phyloP scores from a whole-genome alignment of 2,329 filamentous ascomycete species.

The Microdochium nivale region DNA sequence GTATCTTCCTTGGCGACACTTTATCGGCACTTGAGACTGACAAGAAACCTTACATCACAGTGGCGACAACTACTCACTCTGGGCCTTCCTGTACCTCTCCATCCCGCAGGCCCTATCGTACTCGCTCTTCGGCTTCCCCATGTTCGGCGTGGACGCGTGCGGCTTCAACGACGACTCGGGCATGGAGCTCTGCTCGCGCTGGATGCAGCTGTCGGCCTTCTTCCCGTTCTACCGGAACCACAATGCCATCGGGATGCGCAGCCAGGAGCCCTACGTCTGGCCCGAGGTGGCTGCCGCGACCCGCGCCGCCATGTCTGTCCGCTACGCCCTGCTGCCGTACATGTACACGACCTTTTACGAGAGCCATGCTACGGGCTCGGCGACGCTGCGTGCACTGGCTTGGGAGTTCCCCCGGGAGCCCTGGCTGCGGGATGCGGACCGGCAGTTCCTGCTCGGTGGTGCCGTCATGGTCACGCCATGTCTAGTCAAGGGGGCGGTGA shows the following conservation, averaged over 20 bases:
- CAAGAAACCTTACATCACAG: conserved; percentile 19
- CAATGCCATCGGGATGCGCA: conserved; percentile 50
- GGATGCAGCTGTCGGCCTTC: conserved; percentile 67
- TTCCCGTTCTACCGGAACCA: conserved; percentile 76
- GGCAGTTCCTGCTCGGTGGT: conserved; percentile 63
- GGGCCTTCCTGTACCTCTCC: conserved; percentile 66
- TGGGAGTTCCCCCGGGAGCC: conserved; percentile 72
- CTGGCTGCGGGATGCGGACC: conserved; percentile 54
- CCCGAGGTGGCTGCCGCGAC: conserved; percentile 53
- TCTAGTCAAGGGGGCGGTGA: conserved; percentile 50
- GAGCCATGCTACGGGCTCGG: conserved; percentile 56
- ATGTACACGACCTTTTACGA: conserved; percentile 66
- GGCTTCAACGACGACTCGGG: conserved; percentile 62
- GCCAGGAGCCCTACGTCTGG: conserved; percentile 69
- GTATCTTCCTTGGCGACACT: too few species aligned
- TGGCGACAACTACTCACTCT: conserved; percentile 64
- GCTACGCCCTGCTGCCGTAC: conserved; percentile 65
- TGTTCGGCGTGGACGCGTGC: conserved; percentile 66
- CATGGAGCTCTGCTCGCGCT: conserved; percentile 63
- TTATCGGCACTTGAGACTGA: too few species aligned
- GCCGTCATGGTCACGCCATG: conserved; percentile 60
- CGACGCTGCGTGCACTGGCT: conserved; percentile 63
- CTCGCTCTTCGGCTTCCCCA: conserved; percentile 65
- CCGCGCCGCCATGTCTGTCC: conserved; percentile 59
- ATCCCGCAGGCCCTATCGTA: conserved; percentile 74